These are phyloP conservation scores for Theileria orientalis DNA, from an alignment of 169 alveolate species.

Conservation along the genomic window DNA sequence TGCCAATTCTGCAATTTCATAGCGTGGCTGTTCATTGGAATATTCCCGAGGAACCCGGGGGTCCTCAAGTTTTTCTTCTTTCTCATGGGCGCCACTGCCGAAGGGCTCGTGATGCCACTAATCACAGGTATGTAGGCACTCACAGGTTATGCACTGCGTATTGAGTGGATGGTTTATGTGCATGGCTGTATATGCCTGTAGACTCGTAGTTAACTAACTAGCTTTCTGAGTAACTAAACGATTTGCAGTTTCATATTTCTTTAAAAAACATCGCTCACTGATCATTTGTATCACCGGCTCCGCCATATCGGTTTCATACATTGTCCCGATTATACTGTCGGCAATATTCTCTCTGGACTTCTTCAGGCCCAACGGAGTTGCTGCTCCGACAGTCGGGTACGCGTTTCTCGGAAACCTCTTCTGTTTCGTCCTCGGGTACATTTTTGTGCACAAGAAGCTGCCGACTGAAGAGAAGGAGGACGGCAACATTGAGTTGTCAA, in stretches of 20 bases:
- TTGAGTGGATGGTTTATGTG: too few species aligned
- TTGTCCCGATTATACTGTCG: conserved; percentile 24
- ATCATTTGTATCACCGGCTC: conserved; percentile 44
- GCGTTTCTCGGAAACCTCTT: conserved; percentile 22
- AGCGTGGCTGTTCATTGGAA: conserved; percentile 28
- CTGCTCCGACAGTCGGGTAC: conserved; percentile 3
- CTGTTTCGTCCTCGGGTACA: conserved; percentile 23
- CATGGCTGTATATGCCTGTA: too few species aligned
- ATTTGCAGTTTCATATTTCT: conserved; percentile 30
- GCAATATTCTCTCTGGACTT: conserved; percentile 3
- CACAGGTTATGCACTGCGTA: too few species aligned
- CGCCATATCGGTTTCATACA: conserved; percentile 34
- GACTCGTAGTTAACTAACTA: too few species aligned
- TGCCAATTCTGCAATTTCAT: conserved; percentile 17
- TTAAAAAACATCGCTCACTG: conserved; percentile 29
- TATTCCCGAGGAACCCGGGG: conserved; percentile 21
- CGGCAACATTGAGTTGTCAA: neutral
- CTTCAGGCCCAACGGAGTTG: neutral
- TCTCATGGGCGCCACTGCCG: conserved; percentile 36
- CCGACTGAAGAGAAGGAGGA: conserved; percentile 7
- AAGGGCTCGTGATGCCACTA: conserved; percentile 39
- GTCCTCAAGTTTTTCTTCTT: conserved; percentile 27
- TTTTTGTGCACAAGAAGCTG: conserved; percentile 19
- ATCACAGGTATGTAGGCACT: conserved; percentile 1
- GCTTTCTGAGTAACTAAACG: neutral